phyloP scores from a whole-genome alignment of 2,329 filamentous ascomycete genomes.

The Diaporthe ampelina region DNA sequence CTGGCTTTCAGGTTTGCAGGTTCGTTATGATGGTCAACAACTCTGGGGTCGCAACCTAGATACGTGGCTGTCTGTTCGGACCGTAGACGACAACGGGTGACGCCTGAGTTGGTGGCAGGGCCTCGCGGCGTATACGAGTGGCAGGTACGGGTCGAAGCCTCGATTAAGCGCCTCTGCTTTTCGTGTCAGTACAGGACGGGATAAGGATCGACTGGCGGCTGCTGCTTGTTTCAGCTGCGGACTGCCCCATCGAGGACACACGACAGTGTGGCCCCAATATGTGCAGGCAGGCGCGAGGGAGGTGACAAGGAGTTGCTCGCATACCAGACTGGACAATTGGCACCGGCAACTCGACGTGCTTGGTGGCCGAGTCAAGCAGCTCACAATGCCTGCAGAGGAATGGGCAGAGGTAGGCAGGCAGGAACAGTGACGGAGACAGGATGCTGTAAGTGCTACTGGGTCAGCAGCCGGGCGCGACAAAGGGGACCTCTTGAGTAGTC shows the following conservation, averaged over 20 bases:
- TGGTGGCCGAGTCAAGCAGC: constrained; percentile 8
- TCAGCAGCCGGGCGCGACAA: constrained; percentile 31
- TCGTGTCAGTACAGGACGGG: constrained; percentile 29
- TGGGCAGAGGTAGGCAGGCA: not conserved
- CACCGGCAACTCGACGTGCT: not conserved
- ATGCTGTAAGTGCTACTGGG: constrained; percentile 23
- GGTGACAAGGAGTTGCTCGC: constrained; percentile 10
- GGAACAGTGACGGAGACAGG: not conserved
- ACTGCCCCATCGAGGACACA: constrained; percentile 2
- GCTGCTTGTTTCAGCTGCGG: constrained; percentile 25
- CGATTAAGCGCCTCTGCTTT: constrained; percentile 6
- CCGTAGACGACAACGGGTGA: not conserved
- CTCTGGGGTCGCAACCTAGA: not conserved
- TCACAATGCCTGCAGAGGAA: constrained; percentile 14
- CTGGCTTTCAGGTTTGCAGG: not conserved
- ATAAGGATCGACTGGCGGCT: constrained; percentile 26
- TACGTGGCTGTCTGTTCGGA: not conserved
- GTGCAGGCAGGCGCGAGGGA: constrained; percentile 15
- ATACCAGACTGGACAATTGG: constrained; percentile 10
- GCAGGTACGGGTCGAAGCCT: constrained; percentile 21
- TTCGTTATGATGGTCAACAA: not conserved
- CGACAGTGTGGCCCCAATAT: not conserved
- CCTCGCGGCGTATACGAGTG: constrained; percentile 6
- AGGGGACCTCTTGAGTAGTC: constrained; percentile 1
- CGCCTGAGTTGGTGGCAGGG: constrained; percentile 9